phyloP scores from a whole-genome alignment of 108 stramenopile species.

The Aurantiochytrium sp. region DNA sequence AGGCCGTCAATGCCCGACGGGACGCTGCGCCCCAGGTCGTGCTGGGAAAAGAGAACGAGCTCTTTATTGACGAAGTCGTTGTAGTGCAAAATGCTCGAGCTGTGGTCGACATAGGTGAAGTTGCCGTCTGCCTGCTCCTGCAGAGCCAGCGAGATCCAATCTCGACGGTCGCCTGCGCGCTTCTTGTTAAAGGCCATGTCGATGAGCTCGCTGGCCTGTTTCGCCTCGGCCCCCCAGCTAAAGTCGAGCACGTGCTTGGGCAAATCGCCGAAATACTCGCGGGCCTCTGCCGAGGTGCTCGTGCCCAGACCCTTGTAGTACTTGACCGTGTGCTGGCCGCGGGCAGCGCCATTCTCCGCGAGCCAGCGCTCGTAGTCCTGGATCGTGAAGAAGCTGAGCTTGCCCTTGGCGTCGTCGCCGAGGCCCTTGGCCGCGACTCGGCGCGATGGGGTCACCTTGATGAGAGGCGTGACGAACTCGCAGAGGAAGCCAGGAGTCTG shows the following conservation, averaged over 20 bases:
- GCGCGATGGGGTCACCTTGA: conserved; percentile 70
- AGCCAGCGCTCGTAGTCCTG: conserved; percentile 76
- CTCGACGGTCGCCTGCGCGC: conserved; percentile 70
- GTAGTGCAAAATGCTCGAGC: conserved; percentile 37
- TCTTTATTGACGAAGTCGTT: conserved; percentile 83
- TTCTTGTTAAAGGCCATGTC: conserved; percentile 80
- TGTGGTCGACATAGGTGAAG: not conserved
- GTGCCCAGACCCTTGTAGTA: conserved; percentile 95
- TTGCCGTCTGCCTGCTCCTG: conserved; percentile 45
- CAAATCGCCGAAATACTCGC: conserved; percentile 75
- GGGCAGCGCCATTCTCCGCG: conserved; percentile 34
- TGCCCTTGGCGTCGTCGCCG: conserved; percentile 39
- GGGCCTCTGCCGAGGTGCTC: conserved; percentile 76
- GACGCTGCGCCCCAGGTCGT: conserved; percentile 75
- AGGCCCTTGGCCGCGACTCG: too few species aligned
- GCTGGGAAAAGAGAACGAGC: conserved; percentile 80
- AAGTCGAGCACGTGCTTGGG: conserved; percentile 67
- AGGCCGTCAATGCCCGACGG: conserved; percentile 81
- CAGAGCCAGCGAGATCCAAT: conserved; percentile 72
- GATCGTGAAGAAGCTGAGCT: conserved; percentile 71
- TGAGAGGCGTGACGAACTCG: conserved; percentile 77
- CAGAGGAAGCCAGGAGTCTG: conserved; percentile 71
- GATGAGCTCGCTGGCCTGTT: conserved; percentile 38
- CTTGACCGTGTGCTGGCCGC: conserved; percentile 67
- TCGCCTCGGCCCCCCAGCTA: conserved; percentile 62